Base-by-base conservation (phyloP, 108 stramenopile genomes). In the Conticribra weissflogii region DNA sequence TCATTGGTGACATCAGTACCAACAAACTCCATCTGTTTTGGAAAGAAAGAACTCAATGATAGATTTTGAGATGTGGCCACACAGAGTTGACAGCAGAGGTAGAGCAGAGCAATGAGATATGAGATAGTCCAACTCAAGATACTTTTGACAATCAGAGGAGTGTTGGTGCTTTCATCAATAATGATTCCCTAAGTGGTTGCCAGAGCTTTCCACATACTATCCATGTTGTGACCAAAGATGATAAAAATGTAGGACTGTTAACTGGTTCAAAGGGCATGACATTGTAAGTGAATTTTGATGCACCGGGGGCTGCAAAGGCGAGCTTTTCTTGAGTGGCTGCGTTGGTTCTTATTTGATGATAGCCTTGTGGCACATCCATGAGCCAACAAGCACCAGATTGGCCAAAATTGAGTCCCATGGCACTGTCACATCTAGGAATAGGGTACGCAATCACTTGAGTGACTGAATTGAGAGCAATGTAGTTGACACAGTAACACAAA, bases 11-110 rank as follows among this genome's bases (percentile, higher is more conserved):
- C 54, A 21, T 72, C 71, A 46, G 47, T 29, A 15, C 71, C 71
- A 16, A 72, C 71, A 32, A 72, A 68, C 30, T 57, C 57, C 23
- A 54, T 3, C 1, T 3, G 68, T 25, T 62, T 45, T 8, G 57
- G 47, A 25, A 68, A 41, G n/a, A 3, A 50, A 19, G 59, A 44
- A 2, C 18, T 58, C 1, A 68, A 30, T 0, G 68, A 68, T 9
- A 58, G 28, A 24, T 36, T 15, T 16, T 59, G 34, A 18, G 58
- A 15, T 34, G 3, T 33, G n/a, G 8, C 14, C 3, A 36, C 33
- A 3, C 4, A 18, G 2, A 59, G 32, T 17, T 36, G 58, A n/a
- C 58, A 59, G 5, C 18, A 17, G 14, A 59, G 12, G 21, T 36
- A 36, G 3, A 12, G 18, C 3, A 36, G 17, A 15, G 34, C 58